A percentile compares a stretch with the other conserved stretches of the same genome.
Conservation (phyloP, 768 basidiomycete species). For the Tricholomella constricta region DNA sequence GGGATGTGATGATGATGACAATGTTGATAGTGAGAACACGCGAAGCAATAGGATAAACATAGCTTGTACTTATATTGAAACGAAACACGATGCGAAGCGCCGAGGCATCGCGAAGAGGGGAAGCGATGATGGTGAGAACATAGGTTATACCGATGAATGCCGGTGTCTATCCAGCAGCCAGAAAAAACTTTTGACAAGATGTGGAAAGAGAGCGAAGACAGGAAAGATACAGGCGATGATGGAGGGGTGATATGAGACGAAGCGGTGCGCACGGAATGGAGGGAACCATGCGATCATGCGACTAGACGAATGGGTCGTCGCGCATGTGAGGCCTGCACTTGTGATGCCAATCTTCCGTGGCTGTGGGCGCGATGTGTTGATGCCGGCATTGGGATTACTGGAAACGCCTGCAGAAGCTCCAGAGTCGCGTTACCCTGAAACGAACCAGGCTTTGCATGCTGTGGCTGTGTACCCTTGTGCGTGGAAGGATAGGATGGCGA, state of each 20-base stretch:
- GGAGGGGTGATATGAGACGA: neutral
- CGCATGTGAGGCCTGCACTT: conserved; percentile 16
- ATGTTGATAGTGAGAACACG: conserved; percentile 9
- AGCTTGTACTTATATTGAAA: neutral
- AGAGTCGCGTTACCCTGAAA: conserved; percentile 39
- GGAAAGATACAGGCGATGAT: neutral
- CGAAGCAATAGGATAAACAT: conserved; percentile 11
- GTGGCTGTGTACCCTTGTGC: conserved; percentile 19
- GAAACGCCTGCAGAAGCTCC: conserved; percentile 51
- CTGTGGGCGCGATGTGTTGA: conserved; percentile 22
- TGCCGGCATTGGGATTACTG: conserved; percentile 40
- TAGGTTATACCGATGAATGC: conserved; percentile 7
- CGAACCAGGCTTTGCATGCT: conserved; percentile 22
- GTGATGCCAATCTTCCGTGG: conserved; percentile 15
- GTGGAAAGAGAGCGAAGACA: neutral
- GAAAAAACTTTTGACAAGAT: conserved; percentile 7
- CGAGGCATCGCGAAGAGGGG: neutral
- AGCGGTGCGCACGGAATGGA: neutral
- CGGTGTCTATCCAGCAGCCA: conserved; percentile 8
- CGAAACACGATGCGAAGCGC: conserved; percentile 15
- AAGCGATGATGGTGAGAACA: conserved; percentile 16
- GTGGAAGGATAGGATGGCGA: conserved; percentile 22
- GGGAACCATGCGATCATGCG: neutral
- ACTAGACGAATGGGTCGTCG: conserved; percentile 12
- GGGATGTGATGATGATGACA: conserved; percentile 1